Base-by-base conservation (phyloP, 1,284 basidiomycete genomes). In the Pterula multifida region DNA sequence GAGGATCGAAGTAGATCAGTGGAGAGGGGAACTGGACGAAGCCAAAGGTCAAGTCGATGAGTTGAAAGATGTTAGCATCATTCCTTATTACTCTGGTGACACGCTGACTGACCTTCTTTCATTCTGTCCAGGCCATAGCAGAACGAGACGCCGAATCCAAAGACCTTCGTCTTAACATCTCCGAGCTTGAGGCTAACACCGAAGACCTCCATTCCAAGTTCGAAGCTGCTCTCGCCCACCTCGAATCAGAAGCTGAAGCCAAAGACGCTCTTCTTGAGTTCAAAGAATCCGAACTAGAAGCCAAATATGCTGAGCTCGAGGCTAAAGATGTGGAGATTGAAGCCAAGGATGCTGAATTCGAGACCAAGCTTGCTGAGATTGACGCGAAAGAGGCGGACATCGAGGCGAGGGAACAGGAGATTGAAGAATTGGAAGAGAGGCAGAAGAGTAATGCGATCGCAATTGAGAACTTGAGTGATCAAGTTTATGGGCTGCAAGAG, bases 21-120 rank as follows among this genome's bases (percentile, higher is more conserved):
- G 85, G 87, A 69, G 81, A 54, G 82, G 79, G 0, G 86, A 90
- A 57, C 75, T 88, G 2, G 81, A 85, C 49, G 85, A 87, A 54
- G 75, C 78, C 0, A 70, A 78, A 52, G 73, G 68, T 2, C 81
- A 84, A 53, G 76, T 84, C 1, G 83, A 86, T 53, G 85, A 89
- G 57, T 66, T 88, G 17, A 75, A 77, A n/a, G 85, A 89, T 62
- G 85, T 87, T 59, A 53, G 75, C 69, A 4, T 23, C 24, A 22
- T 36, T 28, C 48, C 15, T 42, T 36, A 45, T 26, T 49, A 11
- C 6, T 42, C 39, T 17, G 6, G 9, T 42, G 9, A 17, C 19
- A n/a, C 19, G 39, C 39, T 4, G 17, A 11, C 21, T 42, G 32
- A 42, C 39, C 39, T n/a, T 42, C 19, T 42, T 22, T 19, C 26